Conservation (phyloP, 306 rosid species). For the Abrus pulchellus region DNA sequence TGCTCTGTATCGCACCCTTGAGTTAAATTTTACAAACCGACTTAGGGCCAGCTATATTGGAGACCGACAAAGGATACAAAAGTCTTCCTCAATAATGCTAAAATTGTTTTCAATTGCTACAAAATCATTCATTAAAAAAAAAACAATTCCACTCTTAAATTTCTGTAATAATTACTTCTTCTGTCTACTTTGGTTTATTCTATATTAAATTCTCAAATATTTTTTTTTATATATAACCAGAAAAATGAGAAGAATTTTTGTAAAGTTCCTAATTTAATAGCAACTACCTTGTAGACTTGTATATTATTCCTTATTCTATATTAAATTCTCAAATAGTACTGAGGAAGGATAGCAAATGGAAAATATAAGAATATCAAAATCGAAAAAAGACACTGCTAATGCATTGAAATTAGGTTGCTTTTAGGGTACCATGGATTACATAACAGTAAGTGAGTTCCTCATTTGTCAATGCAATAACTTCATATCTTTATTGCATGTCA, state of each 20-base stretch:
- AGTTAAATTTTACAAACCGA: no score
- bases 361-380: background rate
- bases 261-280: background rate
- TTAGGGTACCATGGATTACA: background rate
- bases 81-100: background rate
- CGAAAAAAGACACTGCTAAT: background rate
- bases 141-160: no score
- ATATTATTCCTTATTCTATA: background rate
- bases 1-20: no score
- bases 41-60: background rate
- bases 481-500: background rate
- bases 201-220: no score
- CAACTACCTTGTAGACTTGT: background rate
- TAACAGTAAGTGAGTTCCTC: background rate
- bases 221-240: no score
- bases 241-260: no score
- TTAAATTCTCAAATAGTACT: background rate
- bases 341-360: background rate
- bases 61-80: background rate
- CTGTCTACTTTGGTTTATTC: no score
- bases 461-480: constrained; percentile 17
- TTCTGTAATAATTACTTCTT: no score
- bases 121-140: no score
- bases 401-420: constrained; percentile 7
- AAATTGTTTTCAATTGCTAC: background rate